Evolutionary conservation across 805 yeast genomes (phyloP), one percentile per base, ranked within the genome.

Genomic region (Zygoascus ofunaensis): DNA sequence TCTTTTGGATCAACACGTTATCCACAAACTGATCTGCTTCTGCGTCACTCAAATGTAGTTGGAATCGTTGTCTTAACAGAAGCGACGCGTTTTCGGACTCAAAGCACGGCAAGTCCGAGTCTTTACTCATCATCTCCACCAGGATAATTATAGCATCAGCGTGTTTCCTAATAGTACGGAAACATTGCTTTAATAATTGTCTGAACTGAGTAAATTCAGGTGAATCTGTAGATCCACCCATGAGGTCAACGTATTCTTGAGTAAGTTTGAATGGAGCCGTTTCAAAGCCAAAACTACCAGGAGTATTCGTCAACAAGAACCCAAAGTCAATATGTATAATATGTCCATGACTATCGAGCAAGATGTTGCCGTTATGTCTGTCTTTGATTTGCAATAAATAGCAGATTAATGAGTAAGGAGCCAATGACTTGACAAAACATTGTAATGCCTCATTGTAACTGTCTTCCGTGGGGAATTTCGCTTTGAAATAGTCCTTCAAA

Each of bases 211-310:
- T 59, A 64, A 76, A 92, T 42, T 73, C 65, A 19, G 69, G 73
- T 17, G 87, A 76, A 2, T 77, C 80, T 0, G 71, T 44, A 8
- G 30, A 26, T 0, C 97, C 97, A 8, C 94, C 98, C 53, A 92
- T 61, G 3, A 92, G 62, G 26, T 89, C 97, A 19, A 90, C 77
- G 55, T 92, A 92, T 56, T 92, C 99, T 47, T 72, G 71, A 0
- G 97, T 87, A 15, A 92, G 69, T 60, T 92, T 92, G 71, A 92
- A 92, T 1, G 98, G 97, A 1, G 97, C 96, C 1, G 96, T 94
- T 59, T 92, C 99, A 61, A 92, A 89, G 0, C 97, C 96, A 45
- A 92, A 87, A 40, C 95, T 82, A 3, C 98, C 98, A 0, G 99
- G 99, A 0, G 97, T 82, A 58, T 92, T 90, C 0, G 96, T 86